Evolutionary conservation across 305 asterid genomes (phyloP).

Genomic region (Petunia hybrid): DNA sequence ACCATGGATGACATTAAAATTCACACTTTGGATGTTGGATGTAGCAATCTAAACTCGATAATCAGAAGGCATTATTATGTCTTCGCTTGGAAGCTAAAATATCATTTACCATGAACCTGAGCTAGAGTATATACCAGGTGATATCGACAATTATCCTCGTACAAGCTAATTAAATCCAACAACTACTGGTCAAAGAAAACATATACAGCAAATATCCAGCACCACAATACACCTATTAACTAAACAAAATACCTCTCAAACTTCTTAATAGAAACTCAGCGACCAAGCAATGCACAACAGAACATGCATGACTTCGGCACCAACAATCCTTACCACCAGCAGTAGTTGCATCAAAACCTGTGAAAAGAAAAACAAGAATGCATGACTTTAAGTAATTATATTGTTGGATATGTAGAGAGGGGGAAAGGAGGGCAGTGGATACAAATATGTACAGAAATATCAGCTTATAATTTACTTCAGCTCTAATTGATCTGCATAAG

Average conservation of each 20-base stretch:
- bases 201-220: constrained; percentile 11
- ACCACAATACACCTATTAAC: neutral
- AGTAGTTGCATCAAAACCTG: constrained; percentile 27
- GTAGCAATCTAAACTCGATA: neutral
- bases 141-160: neutral
- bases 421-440: neutral
- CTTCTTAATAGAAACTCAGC: neutral
- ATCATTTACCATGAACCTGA: neutral
- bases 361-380: neutral
- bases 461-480: constrained; percentile 15
- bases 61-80: neutral
- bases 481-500: neutral
- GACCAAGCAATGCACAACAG: constrained; percentile 11
- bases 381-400: neutral
- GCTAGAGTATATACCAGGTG: neutral
- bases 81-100: neutral
- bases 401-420: neutral
- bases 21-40: neutral
- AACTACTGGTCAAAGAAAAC: neutral
- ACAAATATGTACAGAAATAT: neutral
- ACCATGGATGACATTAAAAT: constrained; percentile 2
- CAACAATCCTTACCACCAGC: constrained; percentile 1
- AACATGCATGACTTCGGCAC: constrained; percentile 9
- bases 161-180: constrained; percentile 7
- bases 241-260: neutral